phyloP scores from a whole-genome alignment of 2,329 filamentous ascomycete genomes.

The Thielaviopsis musarum region DNA sequence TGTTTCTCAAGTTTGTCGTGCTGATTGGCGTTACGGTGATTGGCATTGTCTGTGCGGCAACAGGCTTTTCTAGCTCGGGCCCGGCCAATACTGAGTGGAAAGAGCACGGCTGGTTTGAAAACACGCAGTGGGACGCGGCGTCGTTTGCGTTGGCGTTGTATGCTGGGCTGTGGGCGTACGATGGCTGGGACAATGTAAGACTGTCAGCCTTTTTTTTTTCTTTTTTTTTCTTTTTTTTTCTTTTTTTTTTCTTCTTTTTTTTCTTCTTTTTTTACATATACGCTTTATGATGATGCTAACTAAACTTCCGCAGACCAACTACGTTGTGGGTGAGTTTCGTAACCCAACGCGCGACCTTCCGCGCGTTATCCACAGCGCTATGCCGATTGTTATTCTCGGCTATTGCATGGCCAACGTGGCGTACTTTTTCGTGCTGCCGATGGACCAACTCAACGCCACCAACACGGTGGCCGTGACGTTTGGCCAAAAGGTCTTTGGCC shows the following conservation, averaged over 20 bases:
- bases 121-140: constrained; percentile 62
- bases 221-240: background rate
- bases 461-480: constrained; percentile 97
- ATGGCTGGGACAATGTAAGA: constrained; percentile 93
- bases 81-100: constrained; percentile 75
- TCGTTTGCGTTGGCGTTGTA: constrained; percentile 91
- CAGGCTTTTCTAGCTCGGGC: constrained; percentile 64
- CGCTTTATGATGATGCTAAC: constrained; percentile 11
- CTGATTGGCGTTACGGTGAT: constrained; percentile 72
- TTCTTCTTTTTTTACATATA: background rate
- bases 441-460: constrained; percentile 61
- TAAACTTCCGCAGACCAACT: constrained; percentile 41
- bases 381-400: constrained; percentile 79
- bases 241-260: constrained; percentile 14
- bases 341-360: constrained; percentile 82
- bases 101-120: constrained; percentile 70
- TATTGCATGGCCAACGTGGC: constrained; percentile 85
- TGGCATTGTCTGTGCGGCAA: constrained; percentile 76
- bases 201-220: constrained; percentile 16
- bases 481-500: constrained; percentile 75
- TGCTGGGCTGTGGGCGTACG: constrained; percentile 92
- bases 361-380: constrained; percentile 86
- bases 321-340: constrained; percentile 92
- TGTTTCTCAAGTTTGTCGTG: constrained; percentile 93
- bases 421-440: constrained; percentile 85